These are phyloP conservation scores for Plasmodium gaboni DNA, from an alignment of 169 alveolate genomes.

Conservation along the genomic window DNA sequence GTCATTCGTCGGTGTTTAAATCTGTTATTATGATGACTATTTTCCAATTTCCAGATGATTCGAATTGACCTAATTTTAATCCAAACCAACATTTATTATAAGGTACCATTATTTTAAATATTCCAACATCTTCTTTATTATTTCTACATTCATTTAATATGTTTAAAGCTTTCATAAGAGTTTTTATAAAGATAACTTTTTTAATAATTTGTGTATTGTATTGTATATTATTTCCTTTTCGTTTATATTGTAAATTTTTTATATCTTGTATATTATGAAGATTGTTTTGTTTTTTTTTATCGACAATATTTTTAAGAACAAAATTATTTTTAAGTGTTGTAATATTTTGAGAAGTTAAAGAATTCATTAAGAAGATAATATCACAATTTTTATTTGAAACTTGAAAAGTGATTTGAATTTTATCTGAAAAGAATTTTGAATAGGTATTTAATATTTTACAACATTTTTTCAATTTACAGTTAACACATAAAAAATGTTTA, in stretches of 20 bases:
- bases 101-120: slow-evolving; percentile 66
- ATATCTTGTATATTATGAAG: not conserved
- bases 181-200: slow-evolving; percentile 61
- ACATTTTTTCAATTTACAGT: slow-evolving; percentile 68
- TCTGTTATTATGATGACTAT: slow-evolving; percentile 62
- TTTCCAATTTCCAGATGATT: slow-evolving; percentile 73
- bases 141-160: slow-evolving; percentile 73
- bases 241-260: too few relatives aligned
- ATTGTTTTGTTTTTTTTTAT: slow-evolving; percentile 26
- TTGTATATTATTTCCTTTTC: slow-evolving; percentile 4
- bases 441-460: slow-evolving; percentile 72
- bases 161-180: slow-evolving; percentile 64
- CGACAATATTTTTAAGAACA: slow-evolving; percentile 40
- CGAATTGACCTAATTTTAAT: slow-evolving; percentile 71
- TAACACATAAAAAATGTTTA: slow-evolving; percentile 47
- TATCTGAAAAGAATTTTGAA: slow-evolving; percentile 60
- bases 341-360: slow-evolving; percentile 43
- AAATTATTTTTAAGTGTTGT: slow-evolving; percentile 69
- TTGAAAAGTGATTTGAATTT: slow-evolving; percentile 34
- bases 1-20: slow-evolving; percentile 3
- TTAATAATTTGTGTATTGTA: slow-evolving; percentile 4
- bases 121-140: slow-evolving; percentile 74
- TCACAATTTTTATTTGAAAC: slow-evolving; percentile 53
- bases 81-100: slow-evolving; percentile 72
- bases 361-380: slow-evolving; percentile 48